phyloP scores from a whole-genome alignment of 495 filamentous ascomycete species.

The Hyphodiscus hymeniophilus region DNA sequence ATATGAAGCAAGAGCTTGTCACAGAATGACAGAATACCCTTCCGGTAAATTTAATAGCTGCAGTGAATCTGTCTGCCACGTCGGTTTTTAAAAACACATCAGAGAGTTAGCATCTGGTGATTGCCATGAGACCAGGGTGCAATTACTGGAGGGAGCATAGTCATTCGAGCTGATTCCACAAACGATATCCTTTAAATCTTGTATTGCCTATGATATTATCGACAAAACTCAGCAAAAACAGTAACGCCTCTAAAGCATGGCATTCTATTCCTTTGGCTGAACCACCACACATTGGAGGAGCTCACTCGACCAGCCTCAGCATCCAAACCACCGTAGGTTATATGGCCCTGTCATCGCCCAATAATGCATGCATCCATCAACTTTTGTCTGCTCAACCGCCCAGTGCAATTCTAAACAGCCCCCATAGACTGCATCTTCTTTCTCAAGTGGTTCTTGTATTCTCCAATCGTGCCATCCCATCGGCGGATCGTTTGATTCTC shows the following conservation, averaged over 20 bases:
- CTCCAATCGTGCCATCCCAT: conserved; percentile 84
- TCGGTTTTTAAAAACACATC: too few relatives aligned
- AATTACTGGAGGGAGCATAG: too few relatives aligned
- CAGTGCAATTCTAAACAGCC: conserved; percentile 43
- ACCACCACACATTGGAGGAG: neutral
- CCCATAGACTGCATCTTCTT: conserved; percentile 84
- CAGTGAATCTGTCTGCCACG: too few relatives aligned
- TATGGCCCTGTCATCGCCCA: neutral
- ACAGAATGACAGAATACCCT: too few relatives aligned
- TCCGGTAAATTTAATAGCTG: too few relatives aligned
- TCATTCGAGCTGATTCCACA: too few relatives aligned
- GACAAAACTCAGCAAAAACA: neutral
- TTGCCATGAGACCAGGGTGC: too few relatives aligned
- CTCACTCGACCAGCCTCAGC: neutral
- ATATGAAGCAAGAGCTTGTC: too few relatives aligned
- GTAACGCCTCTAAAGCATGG: conserved; percentile 1
- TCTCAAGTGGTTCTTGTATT: conserved; percentile 96
- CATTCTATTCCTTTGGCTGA: conserved; percentile 5
- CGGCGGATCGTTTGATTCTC: conserved; percentile 85
- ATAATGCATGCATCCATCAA: neutral
- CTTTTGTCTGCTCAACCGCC: neutral
- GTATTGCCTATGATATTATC: neutral
- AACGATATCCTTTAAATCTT: neutral
- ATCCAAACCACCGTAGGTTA: neutral
- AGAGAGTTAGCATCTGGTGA: too few relatives aligned